phyloP scores from a whole-genome alignment of 208 protist genomes.

The Leishmania aethiopica region DNA sequence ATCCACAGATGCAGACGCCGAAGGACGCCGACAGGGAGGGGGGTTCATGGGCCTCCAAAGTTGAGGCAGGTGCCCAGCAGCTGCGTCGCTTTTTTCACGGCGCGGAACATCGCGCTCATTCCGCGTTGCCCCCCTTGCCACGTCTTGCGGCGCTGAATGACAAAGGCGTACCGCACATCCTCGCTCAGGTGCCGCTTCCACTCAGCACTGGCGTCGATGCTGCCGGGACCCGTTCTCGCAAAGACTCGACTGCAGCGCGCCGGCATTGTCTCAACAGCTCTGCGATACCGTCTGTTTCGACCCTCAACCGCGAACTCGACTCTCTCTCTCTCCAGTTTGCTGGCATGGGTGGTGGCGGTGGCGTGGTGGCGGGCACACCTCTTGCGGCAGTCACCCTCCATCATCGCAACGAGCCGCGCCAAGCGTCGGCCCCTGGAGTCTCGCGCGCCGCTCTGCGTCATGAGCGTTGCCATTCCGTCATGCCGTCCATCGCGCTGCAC shows the following conservation, averaged over 20 bases:
- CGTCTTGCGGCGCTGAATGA: background rate
- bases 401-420: slow-evolving; percentile 2
- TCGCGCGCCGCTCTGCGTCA: background rate
- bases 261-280: background rate
- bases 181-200: background rate
- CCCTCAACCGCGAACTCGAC: slow-evolving; percentile 26
- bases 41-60: slow-evolving; percentile 16
- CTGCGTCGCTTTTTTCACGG: slow-evolving; percentile 16
- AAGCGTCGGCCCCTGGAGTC: slow-evolving; percentile 19
- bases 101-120: background rate
- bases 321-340: slow-evolving; percentile 25
- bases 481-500: background rate
- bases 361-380: background rate
- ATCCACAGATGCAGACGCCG: background rate
- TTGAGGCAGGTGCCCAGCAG: slow-evolving; percentile 20
- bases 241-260: background rate
- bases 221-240: background rate
- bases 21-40: slow-evolving; percentile 4
- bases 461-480: slow-evolving; percentile 11
- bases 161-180: background rate
- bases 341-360: slow-evolving; percentile 2
- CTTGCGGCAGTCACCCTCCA: background rate
- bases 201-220: background rate
- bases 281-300: slow-evolving; percentile 19
- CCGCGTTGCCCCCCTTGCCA: background rate